Percentiles rank a stretch among this genome's conserved stretches.
Evolutionary conservation across 768 basidiomycete genomes (phyloP).

Genomic region (Boletus rubroflammeus): DNA sequence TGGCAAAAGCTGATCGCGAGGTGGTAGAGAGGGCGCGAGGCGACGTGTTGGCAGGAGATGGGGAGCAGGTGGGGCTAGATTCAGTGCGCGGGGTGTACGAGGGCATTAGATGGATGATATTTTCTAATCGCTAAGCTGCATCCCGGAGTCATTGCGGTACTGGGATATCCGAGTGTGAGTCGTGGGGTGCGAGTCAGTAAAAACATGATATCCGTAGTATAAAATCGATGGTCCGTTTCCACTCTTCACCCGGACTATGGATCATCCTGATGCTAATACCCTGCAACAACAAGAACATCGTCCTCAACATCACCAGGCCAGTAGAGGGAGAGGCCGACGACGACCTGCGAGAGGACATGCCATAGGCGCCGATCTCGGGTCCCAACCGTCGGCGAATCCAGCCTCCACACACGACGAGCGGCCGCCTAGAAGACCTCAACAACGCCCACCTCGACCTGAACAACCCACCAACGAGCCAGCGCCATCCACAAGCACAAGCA

Average conservation of each 20-base stretch:
- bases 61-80: slow-evolving; percentile 11
- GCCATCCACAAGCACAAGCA: background rate
- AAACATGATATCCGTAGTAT: no score
- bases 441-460: background rate
- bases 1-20: slow-evolving; percentile 9
- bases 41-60: slow-evolving; percentile 16
- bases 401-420: background rate
- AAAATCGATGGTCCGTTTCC: background rate
- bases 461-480: background rate
- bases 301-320: background rate
- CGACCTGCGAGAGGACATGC: background rate
- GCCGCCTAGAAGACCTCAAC: background rate
- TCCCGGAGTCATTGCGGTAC: no score
- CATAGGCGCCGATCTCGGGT: background rate
- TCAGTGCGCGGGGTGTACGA: slow-evolving; percentile 39
- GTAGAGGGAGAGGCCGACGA: slow-evolving; percentile 4
- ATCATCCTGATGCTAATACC: background rate
- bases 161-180: no score
- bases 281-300: background rate
- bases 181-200: no score
- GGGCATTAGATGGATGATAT: slow-evolving; percentile 48
- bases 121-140: slow-evolving; percentile 25
- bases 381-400: background rate
- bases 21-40: slow-evolving; percentile 19
- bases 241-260: slow-evolving; percentile 2